These are phyloP conservation scores for Xylaria sp. DNA, from an alignment of 2,329 filamentous ascomycete genomes.

Conservation along the genomic window DNA sequence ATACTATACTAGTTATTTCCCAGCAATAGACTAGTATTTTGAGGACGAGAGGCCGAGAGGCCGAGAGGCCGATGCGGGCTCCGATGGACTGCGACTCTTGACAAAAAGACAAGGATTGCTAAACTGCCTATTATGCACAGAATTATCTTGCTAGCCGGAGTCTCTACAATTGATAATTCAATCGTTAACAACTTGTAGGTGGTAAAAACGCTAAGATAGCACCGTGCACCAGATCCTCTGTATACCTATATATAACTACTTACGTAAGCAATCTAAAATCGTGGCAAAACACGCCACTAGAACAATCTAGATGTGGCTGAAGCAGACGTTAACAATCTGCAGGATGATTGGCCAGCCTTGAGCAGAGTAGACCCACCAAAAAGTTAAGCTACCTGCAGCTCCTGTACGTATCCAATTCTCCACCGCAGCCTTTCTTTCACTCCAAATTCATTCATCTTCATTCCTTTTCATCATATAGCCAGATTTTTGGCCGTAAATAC, in stretches of 20 bases:
- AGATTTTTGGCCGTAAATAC: not conserved
- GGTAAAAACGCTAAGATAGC: not conserved
- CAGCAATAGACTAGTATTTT: not conserved
- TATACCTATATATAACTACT: not conserved
- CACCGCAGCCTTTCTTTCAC: constrained; percentile 31
- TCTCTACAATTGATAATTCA: not conserved
- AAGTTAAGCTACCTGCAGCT: not conserved
- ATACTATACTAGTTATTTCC: no score
- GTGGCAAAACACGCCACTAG: constrained; percentile 2
- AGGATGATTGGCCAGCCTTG: constrained; percentile 23
- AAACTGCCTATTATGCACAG: not conserved
- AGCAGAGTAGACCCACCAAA: not conserved
- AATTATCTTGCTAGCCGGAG: not conserved
- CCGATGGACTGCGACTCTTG: not conserved
- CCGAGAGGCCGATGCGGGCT: not conserved
- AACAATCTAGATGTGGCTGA: constrained; percentile 26
- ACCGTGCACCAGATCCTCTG: not conserved
- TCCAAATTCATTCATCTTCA: constrained; percentile 5
- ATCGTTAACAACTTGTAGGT: not conserved
- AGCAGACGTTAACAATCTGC: not conserved
- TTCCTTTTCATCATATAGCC: not conserved
- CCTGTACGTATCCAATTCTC: constrained; percentile 4
- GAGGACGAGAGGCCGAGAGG: not conserved
- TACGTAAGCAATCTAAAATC: not conserved
- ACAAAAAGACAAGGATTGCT: not conserved